phyloP scores from a whole-genome alignment of 768 basidiomycete species.

The Agrocybe pediades region DNA sequence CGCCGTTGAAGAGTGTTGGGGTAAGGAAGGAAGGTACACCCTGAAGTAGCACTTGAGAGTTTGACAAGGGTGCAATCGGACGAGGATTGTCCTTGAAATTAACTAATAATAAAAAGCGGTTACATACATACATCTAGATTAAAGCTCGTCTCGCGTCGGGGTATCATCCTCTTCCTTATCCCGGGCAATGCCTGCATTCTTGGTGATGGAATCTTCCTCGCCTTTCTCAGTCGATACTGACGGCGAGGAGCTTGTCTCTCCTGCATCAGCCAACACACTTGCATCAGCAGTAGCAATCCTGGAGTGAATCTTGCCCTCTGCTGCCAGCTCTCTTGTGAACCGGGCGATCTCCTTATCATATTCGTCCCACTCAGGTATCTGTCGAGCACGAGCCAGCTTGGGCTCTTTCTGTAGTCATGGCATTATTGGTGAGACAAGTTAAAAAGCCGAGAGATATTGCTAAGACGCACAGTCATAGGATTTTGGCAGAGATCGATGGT shows the following conservation, averaged over 20 bases:
- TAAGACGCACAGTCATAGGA: constrained; percentile 78
- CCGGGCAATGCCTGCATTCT: background rate
- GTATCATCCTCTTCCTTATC: no score
- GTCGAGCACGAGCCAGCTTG: constrained; percentile 87
- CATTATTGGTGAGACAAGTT: constrained; percentile 5
- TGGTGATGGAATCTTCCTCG: constrained; percentile 2
- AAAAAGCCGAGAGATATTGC: background rate
- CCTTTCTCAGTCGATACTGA: background rate
- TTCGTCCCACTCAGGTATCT: constrained; percentile 97
- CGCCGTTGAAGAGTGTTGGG: no score
- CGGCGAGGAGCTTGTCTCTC: background rate
- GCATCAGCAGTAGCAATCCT: constrained; percentile 69
- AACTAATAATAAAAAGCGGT: background rate
- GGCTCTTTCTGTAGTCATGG: constrained; percentile 83
- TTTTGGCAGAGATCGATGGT: constrained; percentile 98
- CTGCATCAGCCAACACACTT: constrained; percentile 61
- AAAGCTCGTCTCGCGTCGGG: constrained; percentile 19
- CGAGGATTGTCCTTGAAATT: no score
- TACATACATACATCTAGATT: background rate
- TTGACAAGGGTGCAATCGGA: no score
- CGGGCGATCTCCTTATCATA: constrained; percentile 90
- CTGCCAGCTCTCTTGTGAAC: constrained; percentile 74
- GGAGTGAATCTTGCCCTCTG: constrained; percentile 69
- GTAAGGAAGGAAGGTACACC: no score
- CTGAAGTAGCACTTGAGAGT: no score